A percentile compares a stretch with the other conserved stretches of the same genome.
Evolutionary conservation across 176 grass and related monocot genomes (phyloP).

Genomic region (Oryza australiensis): DNA sequence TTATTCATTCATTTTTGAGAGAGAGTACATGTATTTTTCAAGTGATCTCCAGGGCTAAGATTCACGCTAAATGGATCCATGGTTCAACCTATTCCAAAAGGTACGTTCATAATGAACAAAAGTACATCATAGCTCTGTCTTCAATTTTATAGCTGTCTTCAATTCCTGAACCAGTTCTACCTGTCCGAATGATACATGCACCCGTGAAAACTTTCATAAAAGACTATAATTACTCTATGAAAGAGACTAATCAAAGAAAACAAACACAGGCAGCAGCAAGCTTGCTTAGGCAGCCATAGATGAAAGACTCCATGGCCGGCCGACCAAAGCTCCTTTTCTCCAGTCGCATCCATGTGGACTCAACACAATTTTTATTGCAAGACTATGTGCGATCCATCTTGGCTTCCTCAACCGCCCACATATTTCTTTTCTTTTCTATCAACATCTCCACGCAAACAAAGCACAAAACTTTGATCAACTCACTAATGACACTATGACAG

Average conservation of each 20-base stretch:
- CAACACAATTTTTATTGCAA: background rate
- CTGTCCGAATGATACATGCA: background rate
- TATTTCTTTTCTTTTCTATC: background rate
- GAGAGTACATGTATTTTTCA: too few relatives aligned
- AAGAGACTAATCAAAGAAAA: background rate
- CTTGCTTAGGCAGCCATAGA: background rate
- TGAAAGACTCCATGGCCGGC: background rate
- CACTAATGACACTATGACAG: background rate
- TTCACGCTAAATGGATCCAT: background rate
- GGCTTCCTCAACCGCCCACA: slow-evolving; percentile 2
- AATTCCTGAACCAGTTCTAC: background rate
- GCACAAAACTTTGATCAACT: slow-evolving; percentile 1
- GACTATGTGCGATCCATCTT: slow-evolving; percentile 15
- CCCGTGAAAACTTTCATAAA: background rate
- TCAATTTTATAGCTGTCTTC: background rate
- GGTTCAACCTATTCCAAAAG: background rate
- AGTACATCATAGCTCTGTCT: too few relatives aligned
- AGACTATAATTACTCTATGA: background rate
- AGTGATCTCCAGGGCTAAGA: background rate
- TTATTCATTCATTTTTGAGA: too few relatives aligned
- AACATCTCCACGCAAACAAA: background rate
- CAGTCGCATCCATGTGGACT: slow-evolving; percentile 13
- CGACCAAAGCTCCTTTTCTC: slow-evolving; percentile 20
- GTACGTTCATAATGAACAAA: too few relatives aligned
- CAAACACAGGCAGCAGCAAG: background rate